These are phyloP conservation scores for Cokeromyces recurvatus DNA, from an alignment of 371 early-diverging fungal species.

Conservation along the genomic window DNA sequence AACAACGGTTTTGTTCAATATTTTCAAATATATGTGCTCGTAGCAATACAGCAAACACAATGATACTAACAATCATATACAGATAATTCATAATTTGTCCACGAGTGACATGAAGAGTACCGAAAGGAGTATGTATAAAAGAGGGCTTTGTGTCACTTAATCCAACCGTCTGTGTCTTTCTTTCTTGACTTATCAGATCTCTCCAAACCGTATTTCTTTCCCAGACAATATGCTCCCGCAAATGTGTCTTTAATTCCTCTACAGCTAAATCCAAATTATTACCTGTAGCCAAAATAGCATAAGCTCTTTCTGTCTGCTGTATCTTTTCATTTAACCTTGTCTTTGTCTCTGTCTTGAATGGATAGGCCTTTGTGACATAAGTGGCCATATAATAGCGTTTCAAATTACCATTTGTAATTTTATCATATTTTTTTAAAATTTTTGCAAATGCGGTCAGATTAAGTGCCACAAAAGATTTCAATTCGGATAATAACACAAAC, in stretches of 20 bases:
- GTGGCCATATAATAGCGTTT: constrained; percentile 44
- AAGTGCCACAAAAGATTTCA: constrained; percentile 87
- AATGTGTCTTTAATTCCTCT: constrained; percentile 70
- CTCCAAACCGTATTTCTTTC: constrained; percentile 97
- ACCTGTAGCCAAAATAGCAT: constrained; percentile 53
- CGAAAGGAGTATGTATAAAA: constrained; percentile 42
- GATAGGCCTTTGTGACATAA: constrained; percentile 57
- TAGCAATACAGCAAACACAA: constrained; percentile 51
- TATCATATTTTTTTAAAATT: constrained; percentile 96
- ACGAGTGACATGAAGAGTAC: constrained; percentile 31
- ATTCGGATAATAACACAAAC: constrained; percentile 77
- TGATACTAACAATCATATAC: constrained; percentile 44
- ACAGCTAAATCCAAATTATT: constrained; percentile 58
- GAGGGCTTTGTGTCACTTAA: constrained; percentile 42
- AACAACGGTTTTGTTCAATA: constrained; percentile 72
- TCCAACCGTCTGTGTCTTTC: constrained; percentile 70
- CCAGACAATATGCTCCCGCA: constrained; percentile 91
- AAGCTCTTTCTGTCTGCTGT: constrained; percentile 50
- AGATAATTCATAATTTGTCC: constrained; percentile 34
- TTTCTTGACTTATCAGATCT: constrained; percentile 92
- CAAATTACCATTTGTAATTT: constrained; percentile 68
- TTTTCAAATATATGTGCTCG: constrained; percentile 51
- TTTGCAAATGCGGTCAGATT: constrained; percentile 95
- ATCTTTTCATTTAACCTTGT: constrained; percentile 57
- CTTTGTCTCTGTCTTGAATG: constrained; percentile 59